Conservation (phyloP, 352 stramenopile genomes). For the Phytophthora uliginosa region DNA sequence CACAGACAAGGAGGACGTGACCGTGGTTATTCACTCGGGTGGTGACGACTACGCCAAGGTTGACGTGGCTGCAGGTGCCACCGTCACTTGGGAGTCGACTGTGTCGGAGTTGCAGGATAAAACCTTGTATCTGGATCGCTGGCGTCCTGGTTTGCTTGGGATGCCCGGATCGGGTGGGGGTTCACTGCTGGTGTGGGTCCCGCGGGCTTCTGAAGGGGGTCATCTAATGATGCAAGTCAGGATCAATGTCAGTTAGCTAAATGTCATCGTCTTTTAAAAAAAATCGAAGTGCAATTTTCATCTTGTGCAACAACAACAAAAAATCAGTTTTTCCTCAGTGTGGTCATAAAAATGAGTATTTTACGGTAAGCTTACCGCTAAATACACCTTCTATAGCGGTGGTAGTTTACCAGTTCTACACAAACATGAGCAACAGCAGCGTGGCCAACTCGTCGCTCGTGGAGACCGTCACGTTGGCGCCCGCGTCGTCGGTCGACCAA, state of each 20-base stretch:
- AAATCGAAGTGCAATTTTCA: not conserved
- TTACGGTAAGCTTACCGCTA: too few species aligned
- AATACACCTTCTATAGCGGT: not conserved
- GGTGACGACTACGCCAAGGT: conserved; percentile 47
- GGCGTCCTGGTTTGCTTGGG: conserved; percentile 49
- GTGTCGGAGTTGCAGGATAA: conserved; percentile 53
- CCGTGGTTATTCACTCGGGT: conserved; percentile 34
- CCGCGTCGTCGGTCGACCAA: conserved; percentile 47
- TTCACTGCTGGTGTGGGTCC: conserved; percentile 55
- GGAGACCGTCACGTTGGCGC: conserved; percentile 17
- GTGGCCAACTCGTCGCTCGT: conserved; percentile 18
- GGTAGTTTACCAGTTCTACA: not conserved
- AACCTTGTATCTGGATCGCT: conserved; percentile 64
- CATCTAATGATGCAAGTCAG: conserved; percentile 44
- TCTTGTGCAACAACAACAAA: too few species aligned
- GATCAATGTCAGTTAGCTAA: conserved; percentile 48
- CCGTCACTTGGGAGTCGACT: conserved; percentile 43
- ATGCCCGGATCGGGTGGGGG: conserved; percentile 33
- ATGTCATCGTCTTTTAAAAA: not conserved
- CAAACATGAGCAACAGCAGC: conserved; percentile 24
- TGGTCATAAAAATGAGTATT: too few species aligned
- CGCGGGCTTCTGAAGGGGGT: conserved; percentile 31
- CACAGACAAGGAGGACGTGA: conserved; percentile 35
- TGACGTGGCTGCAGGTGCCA: conserved; percentile 41
- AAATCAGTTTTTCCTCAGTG: too few species aligned